Percentiles rank a stretch among this genome's conserved stretches.
These are phyloP conservation scores for Collybiopsis luxurians DNA, from an alignment of 768 basidiomycete genomes.

Conservation along the genomic window DNA sequence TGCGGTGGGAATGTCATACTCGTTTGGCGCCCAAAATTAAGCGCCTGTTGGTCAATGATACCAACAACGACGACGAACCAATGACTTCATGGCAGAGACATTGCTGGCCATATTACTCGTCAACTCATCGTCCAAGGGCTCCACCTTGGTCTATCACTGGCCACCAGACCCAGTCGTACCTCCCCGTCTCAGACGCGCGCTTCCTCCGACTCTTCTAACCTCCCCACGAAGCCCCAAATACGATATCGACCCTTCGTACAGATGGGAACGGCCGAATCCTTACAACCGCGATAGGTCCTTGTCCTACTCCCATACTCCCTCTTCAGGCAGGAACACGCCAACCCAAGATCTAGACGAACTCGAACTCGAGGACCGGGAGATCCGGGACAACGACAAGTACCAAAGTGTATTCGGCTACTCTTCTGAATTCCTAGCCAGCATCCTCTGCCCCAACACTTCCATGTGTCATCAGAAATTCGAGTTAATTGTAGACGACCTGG, in stretches of 20 bases:
- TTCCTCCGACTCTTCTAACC: slow-evolving; percentile 52
- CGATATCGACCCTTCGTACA: slow-evolving; percentile 44
- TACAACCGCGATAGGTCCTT: slow-evolving; percentile 42
- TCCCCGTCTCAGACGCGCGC: slow-evolving; percentile 70
- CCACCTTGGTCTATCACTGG: slow-evolving; percentile 80
- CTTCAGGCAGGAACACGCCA: slow-evolving; percentile 53
- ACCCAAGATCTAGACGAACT: slow-evolving; percentile 34
- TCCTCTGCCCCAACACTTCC: slow-evolving; percentile 73
- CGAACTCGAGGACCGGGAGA: slow-evolving; percentile 27
- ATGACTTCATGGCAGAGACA: slow-evolving; percentile 63
- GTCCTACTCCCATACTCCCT: slow-evolving; percentile 48
- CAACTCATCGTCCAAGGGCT: slow-evolving; percentile 79
- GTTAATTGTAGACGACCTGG: slow-evolving; percentile 85
- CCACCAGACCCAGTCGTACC: slow-evolving; percentile 67
- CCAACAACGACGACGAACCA: not conserved
- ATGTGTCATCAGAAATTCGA: slow-evolving; percentile 96
- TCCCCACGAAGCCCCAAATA: slow-evolving; percentile 27
- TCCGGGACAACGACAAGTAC: slow-evolving; percentile 45
- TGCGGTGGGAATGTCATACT: too few relatives aligned
- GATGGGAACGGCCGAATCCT: slow-evolving; percentile 58
- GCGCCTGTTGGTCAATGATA: too few relatives aligned
- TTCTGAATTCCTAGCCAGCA: slow-evolving; percentile 73
- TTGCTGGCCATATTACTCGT: slow-evolving; percentile 81
- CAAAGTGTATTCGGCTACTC: slow-evolving; percentile 78
- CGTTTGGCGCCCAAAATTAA: too few relatives aligned